Evolutionary conservation across 371 early-diverging fungal species (phyloP).

Genomic region (Chytridiales sp.): DNA sequence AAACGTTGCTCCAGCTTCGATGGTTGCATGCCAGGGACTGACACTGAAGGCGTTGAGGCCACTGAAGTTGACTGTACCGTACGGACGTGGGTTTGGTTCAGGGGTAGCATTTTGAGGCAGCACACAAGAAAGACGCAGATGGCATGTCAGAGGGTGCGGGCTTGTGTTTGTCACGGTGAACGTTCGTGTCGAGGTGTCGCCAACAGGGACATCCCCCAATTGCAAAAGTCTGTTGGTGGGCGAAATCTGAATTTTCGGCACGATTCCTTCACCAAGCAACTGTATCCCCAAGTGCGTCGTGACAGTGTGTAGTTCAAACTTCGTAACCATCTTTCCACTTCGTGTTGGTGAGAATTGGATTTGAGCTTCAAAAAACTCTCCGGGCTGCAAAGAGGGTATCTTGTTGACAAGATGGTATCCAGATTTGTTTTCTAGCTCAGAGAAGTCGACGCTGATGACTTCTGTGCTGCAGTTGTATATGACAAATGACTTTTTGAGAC

Average conservation of each 20-base stretch:
- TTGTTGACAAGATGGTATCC: too few species aligned
- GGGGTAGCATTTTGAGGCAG: too few species aligned
- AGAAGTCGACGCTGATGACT: background rate
- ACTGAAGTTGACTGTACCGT: constrained; percentile 23
- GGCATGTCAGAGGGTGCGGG: constrained; percentile 11
- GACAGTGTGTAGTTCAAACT: constrained; percentile 13
- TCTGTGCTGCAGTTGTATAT: constrained; percentile 21
- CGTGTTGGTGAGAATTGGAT: constrained; percentile 29
- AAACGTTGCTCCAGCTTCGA: constrained; percentile 20
- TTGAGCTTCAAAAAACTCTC: background rate
- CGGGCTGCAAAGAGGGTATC: constrained; percentile 14
- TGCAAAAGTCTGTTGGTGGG: constrained; percentile 4
- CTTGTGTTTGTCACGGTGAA: constrained; percentile 30
- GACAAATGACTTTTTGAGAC: background rate
- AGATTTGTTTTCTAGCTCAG: background rate
- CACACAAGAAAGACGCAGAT: constrained; percentile 9
- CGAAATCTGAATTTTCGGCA: constrained; percentile 29
- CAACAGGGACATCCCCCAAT: constrained; percentile 36
- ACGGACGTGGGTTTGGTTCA: background rate
- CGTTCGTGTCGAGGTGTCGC: constrained; percentile 25
- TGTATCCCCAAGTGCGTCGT: constrained; percentile 7
- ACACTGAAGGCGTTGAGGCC: constrained; percentile 23
- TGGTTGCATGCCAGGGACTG: constrained; percentile 10
- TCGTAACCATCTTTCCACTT: constrained; percentile 1
- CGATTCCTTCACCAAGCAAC: constrained; percentile 29